These are phyloP conservation scores for Protomyces macrosporus DNA, from an alignment of 1,139 yeast species.

Conservation along the genomic window DNA sequence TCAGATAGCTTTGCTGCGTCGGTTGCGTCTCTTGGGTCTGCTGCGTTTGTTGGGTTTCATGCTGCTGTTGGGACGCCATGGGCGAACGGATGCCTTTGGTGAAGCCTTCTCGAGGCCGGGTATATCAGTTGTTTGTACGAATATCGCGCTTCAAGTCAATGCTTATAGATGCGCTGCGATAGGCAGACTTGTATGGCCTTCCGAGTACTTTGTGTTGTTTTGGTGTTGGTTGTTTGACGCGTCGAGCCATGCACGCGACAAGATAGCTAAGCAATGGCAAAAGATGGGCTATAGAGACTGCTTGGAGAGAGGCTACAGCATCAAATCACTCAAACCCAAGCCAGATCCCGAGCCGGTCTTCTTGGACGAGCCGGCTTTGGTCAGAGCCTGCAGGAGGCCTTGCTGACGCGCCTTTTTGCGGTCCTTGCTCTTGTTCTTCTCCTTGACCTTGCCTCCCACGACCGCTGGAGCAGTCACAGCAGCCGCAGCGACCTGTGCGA, in stretches of 20 bases:
- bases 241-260: too few species aligned
- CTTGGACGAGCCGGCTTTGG: background rate
- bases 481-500: too few species aligned
- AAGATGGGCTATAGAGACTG: too few species aligned
- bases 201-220: too few species aligned
- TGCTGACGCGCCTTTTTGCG: background rate
- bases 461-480: background rate
- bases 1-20: conserved; percentile 13
- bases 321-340: background rate
- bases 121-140: too few species aligned
- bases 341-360: background rate
- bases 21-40: conserved; percentile 4
- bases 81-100: background rate
- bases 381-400: background rate
- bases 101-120: too few species aligned
- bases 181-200: too few species aligned
- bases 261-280: too few species aligned
- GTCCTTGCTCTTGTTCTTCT: background rate
- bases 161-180: too few species aligned
- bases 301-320: background rate
- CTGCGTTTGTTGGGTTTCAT: background rate
- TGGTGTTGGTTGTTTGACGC: too few species aligned
- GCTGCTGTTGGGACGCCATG: background rate
- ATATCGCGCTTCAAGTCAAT: too few species aligned
- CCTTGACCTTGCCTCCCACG: background rate